These are phyloP conservation scores for Verbena officinalis DNA, from an alignment of 257 asterid species.

Conservation along the genomic window DNA sequence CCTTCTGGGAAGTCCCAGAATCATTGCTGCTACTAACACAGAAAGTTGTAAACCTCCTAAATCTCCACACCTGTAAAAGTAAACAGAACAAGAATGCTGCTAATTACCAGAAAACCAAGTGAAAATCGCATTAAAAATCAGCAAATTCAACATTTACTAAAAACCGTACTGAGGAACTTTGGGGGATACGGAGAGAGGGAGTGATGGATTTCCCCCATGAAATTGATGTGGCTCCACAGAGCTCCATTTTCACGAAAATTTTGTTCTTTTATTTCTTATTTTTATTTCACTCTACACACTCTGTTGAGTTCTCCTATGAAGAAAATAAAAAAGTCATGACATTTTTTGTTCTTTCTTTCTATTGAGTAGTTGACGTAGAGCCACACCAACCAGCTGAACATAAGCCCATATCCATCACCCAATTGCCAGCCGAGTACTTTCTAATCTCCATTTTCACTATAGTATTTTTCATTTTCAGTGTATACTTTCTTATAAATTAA, in stretches of 20 bases:
- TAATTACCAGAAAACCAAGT: conserved; percentile 5
- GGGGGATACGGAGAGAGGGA: conserved; percentile 44
- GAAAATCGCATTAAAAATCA: not conserved
- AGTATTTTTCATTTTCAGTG: not conserved
- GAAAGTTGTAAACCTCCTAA: conserved; percentile 41
- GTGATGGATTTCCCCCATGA: conserved; percentile 61
- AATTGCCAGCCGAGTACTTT: too few relatives aligned
- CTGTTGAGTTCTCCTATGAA: not conserved
- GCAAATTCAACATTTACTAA: not conserved
- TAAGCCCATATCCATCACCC: conserved; percentile 34
- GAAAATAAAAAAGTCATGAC: not conserved
- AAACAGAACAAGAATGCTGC: not conserved
- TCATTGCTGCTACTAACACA: conserved; percentile 39
- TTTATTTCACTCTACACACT: not conserved
- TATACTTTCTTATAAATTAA: not conserved
- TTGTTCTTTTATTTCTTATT: not conserved
- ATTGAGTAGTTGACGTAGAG: conserved; percentile 28
- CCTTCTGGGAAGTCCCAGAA: conserved; percentile 49
- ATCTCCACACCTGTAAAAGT: conserved; percentile 42
- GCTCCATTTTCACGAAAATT: conserved; percentile 49
- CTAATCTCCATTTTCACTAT: not conserved
- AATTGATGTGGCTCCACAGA: conserved; percentile 48
- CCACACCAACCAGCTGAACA: conserved; percentile 31
- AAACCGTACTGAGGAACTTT: conserved; percentile 36
- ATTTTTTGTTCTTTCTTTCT: not conserved